These are phyloP conservation scores for Quercus mongolica DNA, from an alignment of 306 rosid genomes.

Conservation along the genomic window DNA sequence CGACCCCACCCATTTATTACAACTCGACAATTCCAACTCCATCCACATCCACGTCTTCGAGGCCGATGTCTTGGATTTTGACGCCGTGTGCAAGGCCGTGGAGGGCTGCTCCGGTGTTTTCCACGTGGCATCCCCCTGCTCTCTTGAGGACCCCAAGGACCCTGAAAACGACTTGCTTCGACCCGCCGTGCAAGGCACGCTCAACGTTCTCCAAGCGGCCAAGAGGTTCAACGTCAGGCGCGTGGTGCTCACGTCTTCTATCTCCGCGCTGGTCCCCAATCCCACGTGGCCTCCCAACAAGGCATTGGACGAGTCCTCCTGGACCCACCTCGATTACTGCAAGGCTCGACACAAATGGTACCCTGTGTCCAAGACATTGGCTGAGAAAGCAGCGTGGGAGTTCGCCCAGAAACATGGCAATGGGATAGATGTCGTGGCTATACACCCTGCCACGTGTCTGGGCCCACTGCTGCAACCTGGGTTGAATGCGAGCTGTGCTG, in stretches of 20 bases:
- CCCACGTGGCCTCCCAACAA: slow-evolving; percentile 57
- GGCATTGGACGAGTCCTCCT: slow-evolving; percentile 58
- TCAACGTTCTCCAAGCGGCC: slow-evolving; percentile 68
- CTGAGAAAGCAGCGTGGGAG: slow-evolving; percentile 84
- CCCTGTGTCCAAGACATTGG: slow-evolving; percentile 82
- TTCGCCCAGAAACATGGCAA: not conserved
- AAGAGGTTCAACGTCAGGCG: slow-evolving; percentile 43
- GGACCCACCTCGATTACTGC: slow-evolving; percentile 83
- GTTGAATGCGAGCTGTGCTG: slow-evolving; percentile 81
- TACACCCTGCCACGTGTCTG: slow-evolving; percentile 66
- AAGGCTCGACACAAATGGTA: slow-evolving; percentile 62
- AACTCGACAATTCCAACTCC: slow-evolving; percentile 35
- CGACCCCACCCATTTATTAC: slow-evolving; percentile 57
- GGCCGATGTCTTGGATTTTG: slow-evolving; percentile 50
- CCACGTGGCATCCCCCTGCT: slow-evolving; percentile 90
- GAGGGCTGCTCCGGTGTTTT: slow-evolving; percentile 64
- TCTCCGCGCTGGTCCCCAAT: slow-evolving; percentile 83
- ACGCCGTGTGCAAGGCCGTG: slow-evolving; percentile 50
- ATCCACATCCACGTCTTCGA: slow-evolving; percentile 33
- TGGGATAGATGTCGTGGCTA: slow-evolving; percentile 56
- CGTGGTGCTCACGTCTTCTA: slow-evolving; percentile 81
- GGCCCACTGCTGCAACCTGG: slow-evolving; percentile 62
- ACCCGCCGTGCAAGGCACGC: slow-evolving; percentile 81
- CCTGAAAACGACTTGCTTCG: slow-evolving; percentile 50
- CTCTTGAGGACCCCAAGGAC: slow-evolving; percentile 68